A percentile compares a stretch with the other conserved stretches of the same genome.
phyloP scores from a whole-genome alignment of 495 filamentous ascomycete species.

The Diplogelasinospora grovesii region DNA sequence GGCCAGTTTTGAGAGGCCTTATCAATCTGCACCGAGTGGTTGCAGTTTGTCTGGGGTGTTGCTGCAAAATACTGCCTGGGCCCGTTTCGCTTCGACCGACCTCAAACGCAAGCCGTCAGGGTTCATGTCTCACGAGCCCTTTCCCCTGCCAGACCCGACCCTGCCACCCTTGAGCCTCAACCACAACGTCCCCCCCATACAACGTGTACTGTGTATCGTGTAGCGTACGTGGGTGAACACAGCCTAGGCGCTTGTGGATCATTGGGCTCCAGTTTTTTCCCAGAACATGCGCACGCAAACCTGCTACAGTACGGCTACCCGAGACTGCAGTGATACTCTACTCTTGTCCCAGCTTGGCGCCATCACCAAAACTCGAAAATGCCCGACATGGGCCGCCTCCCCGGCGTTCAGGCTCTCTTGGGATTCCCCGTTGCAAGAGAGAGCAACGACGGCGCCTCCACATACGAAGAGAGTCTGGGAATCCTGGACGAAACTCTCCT shows the following conservation, averaged over 20 bases:
- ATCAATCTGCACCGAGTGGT: background rate
- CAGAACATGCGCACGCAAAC: too few relatives aligned
- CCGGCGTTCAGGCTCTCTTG: constrained; percentile 1
- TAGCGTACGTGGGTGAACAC: too few relatives aligned
- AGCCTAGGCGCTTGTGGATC: constrained; percentile 3
- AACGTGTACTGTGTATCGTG: too few relatives aligned
- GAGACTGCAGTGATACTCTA: constrained; percentile 6
- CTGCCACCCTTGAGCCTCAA: constrained; percentile 20
- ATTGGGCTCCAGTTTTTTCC: too few relatives aligned
- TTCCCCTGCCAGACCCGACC: too few relatives aligned
- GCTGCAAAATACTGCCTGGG: background rate
- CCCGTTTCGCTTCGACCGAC: constrained; percentile 26
- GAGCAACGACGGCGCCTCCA: background rate
- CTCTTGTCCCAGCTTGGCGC: too few relatives aligned
- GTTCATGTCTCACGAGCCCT: constrained; percentile 27
- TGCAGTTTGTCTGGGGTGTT: background rate
- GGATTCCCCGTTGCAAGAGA: constrained; percentile 1
- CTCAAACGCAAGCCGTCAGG: constrained; percentile 31
- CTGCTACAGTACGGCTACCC: constrained; percentile 3
- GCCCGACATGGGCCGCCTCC: too few relatives aligned
- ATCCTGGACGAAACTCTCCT: too few relatives aligned
- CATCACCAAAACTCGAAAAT: too few relatives aligned
- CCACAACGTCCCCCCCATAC: constrained; percentile 1
- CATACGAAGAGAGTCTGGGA: constrained; percentile 8
- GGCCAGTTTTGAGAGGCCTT: background rate